Base-by-base conservation (phyloP, 169 alveolate genomes). In the Plasmodium fragile region DNA sequence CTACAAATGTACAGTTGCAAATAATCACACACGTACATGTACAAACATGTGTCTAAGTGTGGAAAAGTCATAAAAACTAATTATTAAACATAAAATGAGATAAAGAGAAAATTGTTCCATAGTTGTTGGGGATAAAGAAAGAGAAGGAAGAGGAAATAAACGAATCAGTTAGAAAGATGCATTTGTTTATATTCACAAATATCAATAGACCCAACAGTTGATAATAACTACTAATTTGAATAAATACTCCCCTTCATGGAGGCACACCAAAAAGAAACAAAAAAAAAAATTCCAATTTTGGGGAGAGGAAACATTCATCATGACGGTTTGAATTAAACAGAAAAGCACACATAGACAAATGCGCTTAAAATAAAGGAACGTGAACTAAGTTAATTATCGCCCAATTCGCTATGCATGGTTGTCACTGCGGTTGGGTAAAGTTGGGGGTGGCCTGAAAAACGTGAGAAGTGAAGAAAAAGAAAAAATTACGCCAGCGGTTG, bases 31-130 rank as follows among this genome's bases (percentile, higher is more conserved):
- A 78, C 25, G 53, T 78, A 39, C 55, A 36, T 36, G 22, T 16
- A 73, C 8, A n/a, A 34, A 32, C 53, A 16, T 79, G 36, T 49
- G 22, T 11, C 52, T 45, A 79, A 45, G 18, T n/a, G n/a, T 49
- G 30, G 30, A 43, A 45, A 45, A 79, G 18, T 25, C 16, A 79
- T 13, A 79, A 79, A 79, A 79, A 70, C 72, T 79, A 79, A 79
- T 79, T 41, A 79, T 41, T 41, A 79, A 41, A 30, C 32, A 79
- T 41, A 36, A 73, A 32, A 73, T 73, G 52, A 39, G 25, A 77
- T 22, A 65, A 65, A 22, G 28, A 25, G 36, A 28, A 65, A 25
- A 6, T 65, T 65, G 2, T 65, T 65, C 36, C 36, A 25, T 65
- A 65, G 13, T 65, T 65, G 30, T 25, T 65, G 30, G 41, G 13